Percentiles rank a stretch among this genome's conserved stretches.
These are phyloP conservation scores for Endoconidiophora polonica DNA, from an alignment of 2,329 filamentous ascomycete species.

Conservation along the genomic window DNA sequence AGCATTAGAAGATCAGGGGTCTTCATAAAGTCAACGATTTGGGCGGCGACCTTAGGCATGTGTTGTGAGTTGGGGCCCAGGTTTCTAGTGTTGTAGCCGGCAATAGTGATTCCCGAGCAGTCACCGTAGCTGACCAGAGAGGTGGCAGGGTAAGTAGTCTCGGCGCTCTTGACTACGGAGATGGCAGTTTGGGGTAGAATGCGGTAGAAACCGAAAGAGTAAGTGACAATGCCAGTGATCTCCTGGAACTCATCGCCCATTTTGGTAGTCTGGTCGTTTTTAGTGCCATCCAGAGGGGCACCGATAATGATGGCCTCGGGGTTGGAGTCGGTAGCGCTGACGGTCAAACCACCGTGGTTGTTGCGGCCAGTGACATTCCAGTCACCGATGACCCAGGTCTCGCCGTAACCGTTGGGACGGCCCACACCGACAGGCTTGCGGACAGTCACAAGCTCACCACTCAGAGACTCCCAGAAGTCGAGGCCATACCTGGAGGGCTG, in stretches of 20 bases:
- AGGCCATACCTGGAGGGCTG: slow-evolving; percentile 46
- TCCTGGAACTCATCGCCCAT: slow-evolving; percentile 48
- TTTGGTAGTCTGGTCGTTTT: slow-evolving; percentile 40
- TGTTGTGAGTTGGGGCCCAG: slow-evolving; percentile 38
- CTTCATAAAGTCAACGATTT: slow-evolving; percentile 47
- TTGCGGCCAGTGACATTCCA: slow-evolving; percentile 49
- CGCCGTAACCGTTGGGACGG: slow-evolving; percentile 46
- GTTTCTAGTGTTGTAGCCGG: slow-evolving; percentile 56
- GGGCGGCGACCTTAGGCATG: slow-evolving; percentile 40
- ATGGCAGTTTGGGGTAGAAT: slow-evolving; percentile 47
- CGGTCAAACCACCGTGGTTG: slow-evolving; percentile 45
- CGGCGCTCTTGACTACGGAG: slow-evolving; percentile 28
- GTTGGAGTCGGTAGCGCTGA: slow-evolving; percentile 46
- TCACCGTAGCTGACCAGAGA: slow-evolving; percentile 35
- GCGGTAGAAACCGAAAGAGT: slow-evolving; percentile 52
- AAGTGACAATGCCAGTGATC: slow-evolving; percentile 50
- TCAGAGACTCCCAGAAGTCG: slow-evolving; percentile 58
- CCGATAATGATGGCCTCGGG: slow-evolving; percentile 53
- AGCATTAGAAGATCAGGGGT: slow-evolving; percentile 50
- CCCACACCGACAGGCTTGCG: slow-evolving; percentile 37
- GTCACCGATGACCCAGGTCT: slow-evolving; percentile 51
- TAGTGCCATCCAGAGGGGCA: slow-evolving; percentile 45
- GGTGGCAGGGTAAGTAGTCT: slow-evolving; percentile 31
- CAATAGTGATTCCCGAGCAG: slow-evolving; percentile 46
- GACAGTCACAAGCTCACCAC: slow-evolving; percentile 50